A percentile compares a stretch with the other conserved stretches of the same genome.
phyloP scores from a whole-genome alignment of 345 rosid species.

The Dimocarpus longan region DNA sequence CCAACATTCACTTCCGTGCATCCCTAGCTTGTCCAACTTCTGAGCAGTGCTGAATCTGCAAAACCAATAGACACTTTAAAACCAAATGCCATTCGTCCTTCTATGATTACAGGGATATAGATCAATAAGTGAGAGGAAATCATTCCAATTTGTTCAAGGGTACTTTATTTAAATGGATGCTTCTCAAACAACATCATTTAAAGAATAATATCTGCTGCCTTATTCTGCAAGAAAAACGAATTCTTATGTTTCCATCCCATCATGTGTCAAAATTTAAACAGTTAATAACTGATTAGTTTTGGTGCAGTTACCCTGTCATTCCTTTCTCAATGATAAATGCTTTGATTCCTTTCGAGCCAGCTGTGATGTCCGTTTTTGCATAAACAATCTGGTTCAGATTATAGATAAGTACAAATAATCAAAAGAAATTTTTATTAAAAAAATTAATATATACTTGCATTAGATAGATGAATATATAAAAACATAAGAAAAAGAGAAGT shows the following conservation, averaged over 20 bases:
- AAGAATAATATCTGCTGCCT: background rate
- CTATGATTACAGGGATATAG: too few relatives aligned
- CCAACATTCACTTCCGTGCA: slow-evolving; percentile 98
- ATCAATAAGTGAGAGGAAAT: too few relatives aligned
- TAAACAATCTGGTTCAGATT: slow-evolving; percentile 65
- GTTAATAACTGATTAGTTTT: background rate
- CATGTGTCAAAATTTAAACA: slow-evolving; percentile 3
- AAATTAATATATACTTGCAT: background rate
- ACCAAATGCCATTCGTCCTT: background rate
- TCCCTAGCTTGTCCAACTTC: slow-evolving; percentile 94
- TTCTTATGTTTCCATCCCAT: background rate
- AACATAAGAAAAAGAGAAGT: slow-evolving; percentile 1
- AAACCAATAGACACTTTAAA: slow-evolving; percentile 18
- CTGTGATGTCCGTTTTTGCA: slow-evolving; percentile 72
- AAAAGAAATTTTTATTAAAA: background rate
- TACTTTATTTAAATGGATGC: too few relatives aligned
- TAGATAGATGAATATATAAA: background rate
- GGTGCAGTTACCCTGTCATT: slow-evolving; percentile 73
- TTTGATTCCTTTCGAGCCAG: slow-evolving; percentile 92
- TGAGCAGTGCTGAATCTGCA: slow-evolving; percentile 95
- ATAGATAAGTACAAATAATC: slow-evolving; percentile 13
- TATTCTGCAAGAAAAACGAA: background rate
- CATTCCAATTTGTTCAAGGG: too few relatives aligned
- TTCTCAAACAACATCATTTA: background rate
- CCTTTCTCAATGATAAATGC: slow-evolving; percentile 91